phyloP scores from a whole-genome alignment of 2,329 filamentous ascomycete genomes.

The Paraconiothyrium brasiliense region DNA sequence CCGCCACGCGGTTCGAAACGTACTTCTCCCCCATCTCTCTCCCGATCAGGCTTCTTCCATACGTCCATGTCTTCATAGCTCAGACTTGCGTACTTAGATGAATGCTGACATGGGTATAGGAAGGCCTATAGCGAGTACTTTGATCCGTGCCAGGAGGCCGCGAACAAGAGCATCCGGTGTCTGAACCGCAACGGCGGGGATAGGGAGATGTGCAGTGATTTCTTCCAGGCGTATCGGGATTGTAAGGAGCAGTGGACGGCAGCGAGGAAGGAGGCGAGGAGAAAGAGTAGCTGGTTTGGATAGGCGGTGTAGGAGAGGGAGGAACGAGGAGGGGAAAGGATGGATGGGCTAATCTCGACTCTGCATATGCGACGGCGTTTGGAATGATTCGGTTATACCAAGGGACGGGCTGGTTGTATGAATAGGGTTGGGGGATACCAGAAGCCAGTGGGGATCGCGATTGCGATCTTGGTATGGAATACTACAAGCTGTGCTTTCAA shows the following conservation, averaged over 20 bases:
- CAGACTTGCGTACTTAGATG: not conserved
- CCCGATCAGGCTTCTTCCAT: not conserved
- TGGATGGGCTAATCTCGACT: slow-evolving; percentile 19
- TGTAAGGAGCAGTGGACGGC: slow-evolving; percentile 87
- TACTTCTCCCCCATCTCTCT: slow-evolving; percentile 27
- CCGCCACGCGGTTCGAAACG: slow-evolving; percentile 53
- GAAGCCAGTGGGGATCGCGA: not conserved
- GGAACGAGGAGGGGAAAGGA: not conserved
- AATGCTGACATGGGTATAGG: slow-evolving; percentile 56
- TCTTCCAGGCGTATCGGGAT: slow-evolving; percentile 94
- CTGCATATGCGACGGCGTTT: slow-evolving; percentile 21
- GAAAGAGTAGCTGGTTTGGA: slow-evolving; percentile 30
- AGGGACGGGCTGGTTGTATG: slow-evolving; percentile 1
- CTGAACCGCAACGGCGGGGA: slow-evolving; percentile 89
- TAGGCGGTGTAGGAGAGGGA: not conserved
- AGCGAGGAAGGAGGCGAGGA: slow-evolving; percentile 34
- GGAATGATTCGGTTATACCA: slow-evolving; percentile 9
- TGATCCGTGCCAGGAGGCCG: slow-evolving; percentile 95
- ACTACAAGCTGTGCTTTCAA: not conserved
- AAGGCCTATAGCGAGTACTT: slow-evolving; percentile 90
- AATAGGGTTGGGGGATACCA: not conserved
- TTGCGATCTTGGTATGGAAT: not conserved
- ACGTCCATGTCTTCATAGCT: not conserved
- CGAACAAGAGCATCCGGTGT: slow-evolving; percentile 84
- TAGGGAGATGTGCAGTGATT: slow-evolving; percentile 88